Evolutionary conservation across 441 rosid species (phyloP).

Genomic region (Codiaeum variegatum): DNA sequence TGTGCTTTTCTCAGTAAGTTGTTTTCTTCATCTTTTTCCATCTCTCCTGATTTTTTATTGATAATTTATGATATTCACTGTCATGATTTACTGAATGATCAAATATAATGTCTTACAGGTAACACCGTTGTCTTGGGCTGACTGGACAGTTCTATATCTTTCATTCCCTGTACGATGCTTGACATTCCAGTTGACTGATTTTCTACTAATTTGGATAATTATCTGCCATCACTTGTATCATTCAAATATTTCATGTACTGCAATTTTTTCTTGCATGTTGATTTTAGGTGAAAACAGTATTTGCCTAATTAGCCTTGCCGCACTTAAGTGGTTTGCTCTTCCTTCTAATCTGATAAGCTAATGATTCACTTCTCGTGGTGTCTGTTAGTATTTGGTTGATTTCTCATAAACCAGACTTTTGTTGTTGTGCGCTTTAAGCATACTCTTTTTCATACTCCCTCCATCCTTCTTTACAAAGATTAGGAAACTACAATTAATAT

Average conservation of each 20-base stretch:
- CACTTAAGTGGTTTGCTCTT: not conserved
- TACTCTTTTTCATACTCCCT: too few relatives aligned
- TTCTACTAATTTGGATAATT: not conserved
- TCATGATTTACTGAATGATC: slow-evolving; percentile 15
- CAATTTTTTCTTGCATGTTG: not conserved
- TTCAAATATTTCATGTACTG: not conserved
- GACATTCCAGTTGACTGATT: not conserved
- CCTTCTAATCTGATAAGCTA: not conserved
- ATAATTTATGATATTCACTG: not conserved
- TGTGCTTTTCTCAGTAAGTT: slow-evolving; percentile 90
- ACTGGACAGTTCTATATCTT: slow-evolving; percentile 88
- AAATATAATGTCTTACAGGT: slow-evolving; percentile 52
- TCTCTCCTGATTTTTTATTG: slow-evolving; percentile 14
- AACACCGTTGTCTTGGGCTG: slow-evolving; percentile 89
- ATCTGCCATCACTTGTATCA: not conserved
- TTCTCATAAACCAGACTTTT: too few relatives aligned
- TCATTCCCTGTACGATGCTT: slow-evolving; percentile 81
- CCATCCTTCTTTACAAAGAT: too few relatives aligned
- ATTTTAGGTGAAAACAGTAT: not conserved
- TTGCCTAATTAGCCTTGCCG: not conserved
- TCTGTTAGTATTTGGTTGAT: not conserved
- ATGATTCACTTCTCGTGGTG: not conserved
- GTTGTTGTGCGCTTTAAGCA: too few relatives aligned
- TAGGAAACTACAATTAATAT: too few relatives aligned
- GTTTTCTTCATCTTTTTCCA: slow-evolving; percentile 19